Conservation (phyloP, 176 grass and related monocot species). For the Tuctoria greenei region DNA sequence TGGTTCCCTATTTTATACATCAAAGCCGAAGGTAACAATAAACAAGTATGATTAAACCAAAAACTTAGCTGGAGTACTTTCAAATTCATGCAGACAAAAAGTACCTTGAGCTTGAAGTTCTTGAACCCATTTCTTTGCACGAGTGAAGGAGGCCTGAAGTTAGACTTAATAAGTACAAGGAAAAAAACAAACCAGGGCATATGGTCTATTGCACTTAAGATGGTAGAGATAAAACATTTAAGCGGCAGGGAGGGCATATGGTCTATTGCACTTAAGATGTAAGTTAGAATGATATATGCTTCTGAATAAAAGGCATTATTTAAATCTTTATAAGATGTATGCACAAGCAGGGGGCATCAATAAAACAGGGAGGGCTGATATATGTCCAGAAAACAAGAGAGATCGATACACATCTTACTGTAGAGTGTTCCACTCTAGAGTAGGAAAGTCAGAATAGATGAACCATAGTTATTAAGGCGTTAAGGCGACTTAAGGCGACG, state of each 20-base stretch:
- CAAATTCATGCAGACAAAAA: slow-evolving; percentile 17
- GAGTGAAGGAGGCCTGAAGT: slow-evolving; percentile 73
- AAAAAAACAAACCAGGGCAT: background rate
- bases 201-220: slow-evolving; percentile 15
- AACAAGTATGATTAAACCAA: background rate
- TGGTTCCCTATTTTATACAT: background rate
- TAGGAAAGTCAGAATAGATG: slow-evolving; percentile 7
- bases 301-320: background rate
- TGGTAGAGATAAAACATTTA: background rate
- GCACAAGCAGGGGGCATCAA: background rate
- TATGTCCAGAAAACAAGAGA: background rate
- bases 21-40: background rate
- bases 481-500: no score
- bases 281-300: slow-evolving; percentile 16
- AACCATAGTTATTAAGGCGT: no score
- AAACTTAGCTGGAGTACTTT: background rate
- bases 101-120: slow-evolving; percentile 96
- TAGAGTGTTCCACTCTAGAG: background rate
- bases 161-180: background rate
- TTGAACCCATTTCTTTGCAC: slow-evolving; percentile 96
- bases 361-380: no score
- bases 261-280: slow-evolving; percentile 2
- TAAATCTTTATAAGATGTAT: slow-evolving; percentile 7
- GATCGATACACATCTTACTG: background rate
- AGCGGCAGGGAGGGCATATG: background rate